Evolutionary conservation across 345 rosid species (phyloP), one percentile per base, ranked within the genome.

Genomic region (Turnera subulata): DNA sequence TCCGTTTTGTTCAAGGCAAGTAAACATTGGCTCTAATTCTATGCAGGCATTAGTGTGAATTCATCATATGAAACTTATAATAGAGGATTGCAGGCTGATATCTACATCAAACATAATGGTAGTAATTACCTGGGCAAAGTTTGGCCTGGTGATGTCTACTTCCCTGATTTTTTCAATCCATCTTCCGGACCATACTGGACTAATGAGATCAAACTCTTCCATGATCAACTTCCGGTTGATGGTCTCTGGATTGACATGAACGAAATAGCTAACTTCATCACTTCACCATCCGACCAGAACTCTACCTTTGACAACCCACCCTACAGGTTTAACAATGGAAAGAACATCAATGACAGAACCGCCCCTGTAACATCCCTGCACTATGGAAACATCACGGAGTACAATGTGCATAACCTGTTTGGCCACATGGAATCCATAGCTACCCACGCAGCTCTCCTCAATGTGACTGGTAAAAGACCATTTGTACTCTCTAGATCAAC

Each of bases 241-340:
- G 96, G 92, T 50, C 35, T 85, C 42, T 88, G 96, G 96, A 38
- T 88, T 42, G 96, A 88, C 72, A 88, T 88, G 96, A 88, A 88
- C 11, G 92, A 85, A 75, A 0, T 81, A 14, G 69, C 92, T 17
- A 88, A 81, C 64, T 88, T 85, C 74, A 71, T 76, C 5, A 73
- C 84, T 19, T 61, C 89, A n/a, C n/a, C n/a, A n/a, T 29, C 57
- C 78, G 16, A 54, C 70, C n/a, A n/a, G n/a, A 2, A 53, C 40
- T 11, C 80, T 74, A 53, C 53, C 42, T 47, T 83, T 88, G 96
- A 88, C 61, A 60, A 72, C 40, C 96, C 92, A 43, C 84, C 89
- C 21, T 88, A 85, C 92, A 67, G 64, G 58, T 85, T 88, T 22
- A 88, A 88, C 77, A 81, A 81, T 50, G 14, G 55, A 0, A 85